phyloP scores from a whole-genome alignment of 2,329 filamentous ascomycete genomes.

The Aspergillus sp. region DNA sequence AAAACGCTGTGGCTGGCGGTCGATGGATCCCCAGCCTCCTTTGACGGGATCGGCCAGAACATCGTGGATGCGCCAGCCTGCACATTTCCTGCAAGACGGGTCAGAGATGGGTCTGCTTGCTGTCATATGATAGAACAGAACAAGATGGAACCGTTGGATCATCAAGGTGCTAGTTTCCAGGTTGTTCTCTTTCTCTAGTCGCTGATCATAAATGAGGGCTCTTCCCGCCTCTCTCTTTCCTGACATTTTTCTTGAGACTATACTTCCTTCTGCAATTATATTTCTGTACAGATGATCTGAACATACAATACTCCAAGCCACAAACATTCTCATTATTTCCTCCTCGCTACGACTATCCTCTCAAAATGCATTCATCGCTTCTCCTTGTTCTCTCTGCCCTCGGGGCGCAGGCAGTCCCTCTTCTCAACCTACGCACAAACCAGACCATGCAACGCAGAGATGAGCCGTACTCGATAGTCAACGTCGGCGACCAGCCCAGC shows the following conservation, averaged over 20 bases:
- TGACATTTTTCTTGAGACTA: background rate
- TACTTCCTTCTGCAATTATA: background rate
- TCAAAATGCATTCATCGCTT: constrained; percentile 28
- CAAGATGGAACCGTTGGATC: background rate
- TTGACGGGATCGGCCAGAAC: constrained; percentile 16
- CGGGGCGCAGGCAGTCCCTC: constrained; percentile 27
- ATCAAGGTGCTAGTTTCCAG: background rate
- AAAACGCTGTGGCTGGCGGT: constrained; percentile 19
- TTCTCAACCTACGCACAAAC: constrained; percentile 19
- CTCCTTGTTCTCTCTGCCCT: constrained; percentile 29
- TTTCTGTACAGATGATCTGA: background rate
- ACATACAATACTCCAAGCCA: too few species aligned
- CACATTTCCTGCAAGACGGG: constrained; percentile 15
- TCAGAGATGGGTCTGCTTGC: constrained; percentile 3
- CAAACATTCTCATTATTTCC: too few species aligned
- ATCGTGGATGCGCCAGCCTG: constrained; percentile 19
- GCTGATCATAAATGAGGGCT: constrained; percentile 9
- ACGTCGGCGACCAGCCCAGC: constrained; percentile 26
- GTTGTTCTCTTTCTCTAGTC: constrained; percentile 2
- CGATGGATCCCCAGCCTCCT: constrained; percentile 20
- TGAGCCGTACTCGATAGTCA: constrained; percentile 30
- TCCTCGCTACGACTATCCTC: background rate
- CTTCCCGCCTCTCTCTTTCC: background rate
- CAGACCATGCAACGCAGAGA: constrained; percentile 26
- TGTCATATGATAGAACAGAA: constrained; percentile 16